A percentile compares a stretch with the other conserved stretches of the same genome.
These are phyloP conservation scores for Helianthus tuberosus DNA, from an alignment of 129 eudicot species.

Conservation along the genomic window DNA sequence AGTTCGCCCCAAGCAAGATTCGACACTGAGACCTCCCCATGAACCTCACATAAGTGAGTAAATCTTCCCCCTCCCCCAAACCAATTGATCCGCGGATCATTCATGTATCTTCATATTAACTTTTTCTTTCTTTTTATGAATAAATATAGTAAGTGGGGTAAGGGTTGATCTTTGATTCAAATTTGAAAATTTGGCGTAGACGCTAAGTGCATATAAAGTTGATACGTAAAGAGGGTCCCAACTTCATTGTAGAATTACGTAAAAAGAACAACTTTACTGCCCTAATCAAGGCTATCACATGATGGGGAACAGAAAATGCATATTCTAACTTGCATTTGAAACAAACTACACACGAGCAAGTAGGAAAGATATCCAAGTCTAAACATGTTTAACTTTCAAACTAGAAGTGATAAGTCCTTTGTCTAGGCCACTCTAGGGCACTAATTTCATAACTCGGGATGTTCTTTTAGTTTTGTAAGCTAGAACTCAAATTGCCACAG, in stretches of 20 bases:
- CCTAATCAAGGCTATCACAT: neutral
- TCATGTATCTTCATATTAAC: neutral
- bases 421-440: too few relatives aligned
- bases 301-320: neutral
- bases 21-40: too few relatives aligned
- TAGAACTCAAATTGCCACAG: too few relatives aligned
- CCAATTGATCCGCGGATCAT: too few relatives aligned
- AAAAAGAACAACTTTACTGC: slow-evolving; percentile 29
- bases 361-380: neutral
- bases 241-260: slow-evolving; percentile 29
- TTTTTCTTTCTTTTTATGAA: neutral
- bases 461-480: too few relatives aligned
- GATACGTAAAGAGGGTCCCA: slow-evolving; percentile 24
- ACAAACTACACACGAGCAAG: neutral
- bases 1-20: too few relatives aligned
- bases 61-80: too few relatives aligned
- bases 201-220: neutral
- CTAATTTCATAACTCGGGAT: too few relatives aligned
- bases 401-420: neutral
- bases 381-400: neutral
- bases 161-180: slow-evolving; percentile 5
- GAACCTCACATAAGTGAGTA: too few relatives aligned
- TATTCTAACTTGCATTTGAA: neutral
- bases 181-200: slow-evolving; percentile 29
- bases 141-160: slow-evolving; percentile 1